A percentile compares a stretch with the other conserved stretches of the same genome.
Conservation (phyloP, 768 basidiomycete species). For the Hericium rajendrae region DNA sequence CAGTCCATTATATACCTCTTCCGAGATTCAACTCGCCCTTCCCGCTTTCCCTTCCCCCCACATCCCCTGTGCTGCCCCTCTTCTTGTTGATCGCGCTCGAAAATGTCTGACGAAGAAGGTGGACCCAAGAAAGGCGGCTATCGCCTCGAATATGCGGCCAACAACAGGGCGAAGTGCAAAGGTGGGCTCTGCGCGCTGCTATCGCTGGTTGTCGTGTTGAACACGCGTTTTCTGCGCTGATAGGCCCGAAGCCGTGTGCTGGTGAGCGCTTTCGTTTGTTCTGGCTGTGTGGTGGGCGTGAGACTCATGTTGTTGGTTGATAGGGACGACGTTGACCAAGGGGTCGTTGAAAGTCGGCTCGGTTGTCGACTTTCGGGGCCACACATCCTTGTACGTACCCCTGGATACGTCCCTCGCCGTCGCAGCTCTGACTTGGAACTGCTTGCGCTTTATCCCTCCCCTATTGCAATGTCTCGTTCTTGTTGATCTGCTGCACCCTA, state of each 20-base stretch:
- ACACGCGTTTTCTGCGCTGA: constrained; percentile 13
- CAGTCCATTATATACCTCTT: not conserved
- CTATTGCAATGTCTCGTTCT: too few species aligned
- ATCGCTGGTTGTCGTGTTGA: constrained; percentile 17
- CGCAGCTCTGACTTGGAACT: not conserved
- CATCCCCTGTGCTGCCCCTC: constrained; percentile 10
- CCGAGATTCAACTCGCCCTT: constrained; percentile 7
- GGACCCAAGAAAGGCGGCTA: constrained; percentile 50
- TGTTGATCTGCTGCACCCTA: not conserved
- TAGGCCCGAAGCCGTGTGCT: constrained; percentile 70
- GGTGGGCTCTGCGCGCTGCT: constrained; percentile 33
- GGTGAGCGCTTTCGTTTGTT: constrained; percentile 31
- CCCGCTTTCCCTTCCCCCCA: constrained; percentile 15
- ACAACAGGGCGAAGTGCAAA: constrained; percentile 68
- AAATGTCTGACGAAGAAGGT: constrained; percentile 26
- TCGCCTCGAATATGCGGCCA: constrained; percentile 68
- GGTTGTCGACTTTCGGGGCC: constrained; percentile 64
- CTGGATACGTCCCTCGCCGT: not conserved
- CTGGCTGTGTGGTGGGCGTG: constrained; percentile 2
- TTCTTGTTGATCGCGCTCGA: constrained; percentile 1
- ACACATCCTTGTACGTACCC: constrained; percentile 49
- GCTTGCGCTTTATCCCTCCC: not conserved
- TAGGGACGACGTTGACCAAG: constrained; percentile 66
- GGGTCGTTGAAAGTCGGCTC: constrained; percentile 66
- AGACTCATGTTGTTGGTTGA: constrained; percentile 15